These are phyloP conservation scores for Trichocomaceae sp. DNA, from an alignment of 2,329 filamentous ascomycete species.

Conservation along the genomic window DNA sequence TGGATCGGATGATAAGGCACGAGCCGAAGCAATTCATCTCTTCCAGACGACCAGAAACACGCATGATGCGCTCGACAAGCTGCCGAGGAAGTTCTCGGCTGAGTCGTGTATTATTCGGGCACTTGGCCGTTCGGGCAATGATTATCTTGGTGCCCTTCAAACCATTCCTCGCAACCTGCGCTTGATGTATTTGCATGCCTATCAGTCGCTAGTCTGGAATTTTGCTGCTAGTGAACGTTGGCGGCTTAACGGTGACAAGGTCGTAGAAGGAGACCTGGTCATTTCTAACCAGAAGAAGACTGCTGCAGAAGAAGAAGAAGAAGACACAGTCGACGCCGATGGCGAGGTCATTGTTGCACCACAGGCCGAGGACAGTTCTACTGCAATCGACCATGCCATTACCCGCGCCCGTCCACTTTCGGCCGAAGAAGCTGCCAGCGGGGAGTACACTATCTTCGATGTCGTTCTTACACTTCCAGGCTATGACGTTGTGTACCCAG, in stretches of 20 bases:
- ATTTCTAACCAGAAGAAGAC: constrained; percentile 51
- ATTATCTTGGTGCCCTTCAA: constrained; percentile 75
- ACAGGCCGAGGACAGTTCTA: constrained; percentile 50
- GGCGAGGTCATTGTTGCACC: constrained; percentile 62
- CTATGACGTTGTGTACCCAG: constrained; percentile 79
- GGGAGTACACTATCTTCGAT: constrained; percentile 75
- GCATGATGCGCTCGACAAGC: constrained; percentile 55
- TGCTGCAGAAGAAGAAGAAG: constrained; percentile 44
- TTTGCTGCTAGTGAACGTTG: constrained; percentile 73
- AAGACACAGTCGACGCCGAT: constrained; percentile 49
- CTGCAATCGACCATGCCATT: constrained; percentile 51
- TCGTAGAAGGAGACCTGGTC: constrained; percentile 81
- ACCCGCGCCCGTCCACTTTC: constrained; percentile 67
- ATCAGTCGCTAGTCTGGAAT: constrained; percentile 95
- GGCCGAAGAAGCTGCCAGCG: constrained; percentile 68
- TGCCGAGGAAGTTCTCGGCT: constrained; percentile 76
- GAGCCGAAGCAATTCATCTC: constrained; percentile 69
- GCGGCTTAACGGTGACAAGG: constrained; percentile 63
- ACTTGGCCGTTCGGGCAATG: constrained; percentile 52
- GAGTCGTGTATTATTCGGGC: constrained; percentile 75
- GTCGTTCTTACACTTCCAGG: constrained; percentile 88
- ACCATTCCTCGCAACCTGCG: constrained; percentile 74
- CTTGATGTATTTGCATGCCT: constrained; percentile 94
- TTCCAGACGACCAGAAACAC: constrained; percentile 60
- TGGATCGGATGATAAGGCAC: constrained; percentile 67